phyloP scores from a whole-genome alignment of 257 asterid genomes.

The Solanum clarkiae region DNA sequence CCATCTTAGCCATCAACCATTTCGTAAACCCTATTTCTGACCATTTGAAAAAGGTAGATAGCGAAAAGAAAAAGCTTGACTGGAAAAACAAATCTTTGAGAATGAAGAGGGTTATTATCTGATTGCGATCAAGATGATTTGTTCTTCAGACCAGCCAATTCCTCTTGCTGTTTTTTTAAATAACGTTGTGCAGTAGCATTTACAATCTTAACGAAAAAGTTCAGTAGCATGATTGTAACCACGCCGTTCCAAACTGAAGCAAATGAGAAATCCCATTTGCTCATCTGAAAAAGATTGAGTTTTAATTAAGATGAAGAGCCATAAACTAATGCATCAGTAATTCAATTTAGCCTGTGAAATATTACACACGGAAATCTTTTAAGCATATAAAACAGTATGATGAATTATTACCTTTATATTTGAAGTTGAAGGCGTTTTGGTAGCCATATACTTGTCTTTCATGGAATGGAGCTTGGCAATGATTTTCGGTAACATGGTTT shows the following conservation, averaged over 20 bases:
- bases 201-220: conserved; percentile 65
- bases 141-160: conserved; percentile 39
- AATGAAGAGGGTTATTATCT: not conserved
- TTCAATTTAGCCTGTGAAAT: not conserved
- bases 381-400: not conserved
- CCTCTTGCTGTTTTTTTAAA: conserved; percentile 51
- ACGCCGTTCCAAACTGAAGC: conserved; percentile 67
- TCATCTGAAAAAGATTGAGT: conserved; percentile 22
- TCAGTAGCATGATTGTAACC: conserved; percentile 71
- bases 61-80: not conserved
- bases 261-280: conserved; percentile 64
- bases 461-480: conserved; percentile 66
- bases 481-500: conserved; percentile 45
- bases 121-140: conserved; percentile 17
- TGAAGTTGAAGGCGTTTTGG: conserved; percentile 39
- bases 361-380: not conserved
- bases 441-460: conserved; percentile 66
- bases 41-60: not conserved
- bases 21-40: conserved; percentile 3
- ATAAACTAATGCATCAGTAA: not conserved
- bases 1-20: not conserved
- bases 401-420: conserved; percentile 36
- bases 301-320: not conserved
- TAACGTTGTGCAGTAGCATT: conserved; percentile 60
- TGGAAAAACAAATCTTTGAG: not conserved